Conservation (phyloP, 1,284 basidiomycete species). For the Cryptococcus neoformans region DNA sequence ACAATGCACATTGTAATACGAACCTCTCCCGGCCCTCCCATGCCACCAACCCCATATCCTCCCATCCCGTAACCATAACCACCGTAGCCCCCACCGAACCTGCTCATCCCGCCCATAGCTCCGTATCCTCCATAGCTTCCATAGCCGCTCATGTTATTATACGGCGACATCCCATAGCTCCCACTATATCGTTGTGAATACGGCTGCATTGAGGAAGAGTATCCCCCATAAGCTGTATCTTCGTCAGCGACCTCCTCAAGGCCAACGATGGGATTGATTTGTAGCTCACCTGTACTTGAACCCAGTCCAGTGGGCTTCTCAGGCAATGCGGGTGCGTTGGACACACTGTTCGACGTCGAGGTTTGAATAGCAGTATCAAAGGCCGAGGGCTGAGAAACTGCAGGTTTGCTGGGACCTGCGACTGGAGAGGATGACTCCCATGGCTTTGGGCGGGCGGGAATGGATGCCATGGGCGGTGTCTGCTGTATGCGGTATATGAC, state of each 20-base stretch:
- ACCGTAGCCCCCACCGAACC: slow-evolving; percentile 17
- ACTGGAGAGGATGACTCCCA: slow-evolving; percentile 27
- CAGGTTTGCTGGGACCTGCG: background rate
- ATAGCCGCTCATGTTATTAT: slow-evolving; percentile 11
- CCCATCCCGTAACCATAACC: slow-evolving; percentile 48
- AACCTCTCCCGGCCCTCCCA: slow-evolving; percentile 53
- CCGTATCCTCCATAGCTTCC: slow-evolving; percentile 6
- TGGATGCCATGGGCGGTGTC: slow-evolving; percentile 25
- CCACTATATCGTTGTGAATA: slow-evolving; percentile 1
- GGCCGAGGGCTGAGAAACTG: slow-evolving; percentile 7
- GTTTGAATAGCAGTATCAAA: slow-evolving; percentile 30
- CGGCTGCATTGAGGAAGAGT: slow-evolving; percentile 3
- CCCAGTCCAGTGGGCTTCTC: slow-evolving; percentile 36
- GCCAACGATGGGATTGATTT: no score
- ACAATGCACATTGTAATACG: slow-evolving; percentile 7
- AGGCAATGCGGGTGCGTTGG: slow-evolving; percentile 34
- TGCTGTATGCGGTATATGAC: background rate
- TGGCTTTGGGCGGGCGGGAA: slow-evolving; percentile 42
- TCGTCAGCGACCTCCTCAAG: background rate
- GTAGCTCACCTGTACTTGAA: background rate
- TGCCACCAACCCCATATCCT: slow-evolving; percentile 55
- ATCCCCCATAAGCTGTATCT: background rate
- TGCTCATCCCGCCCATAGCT: slow-evolving; percentile 8
- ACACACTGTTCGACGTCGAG: slow-evolving; percentile 8
- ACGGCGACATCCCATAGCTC: slow-evolving; percentile 12